Conservation (phyloP, 305 asterid species). For the Vinca major region DNA sequence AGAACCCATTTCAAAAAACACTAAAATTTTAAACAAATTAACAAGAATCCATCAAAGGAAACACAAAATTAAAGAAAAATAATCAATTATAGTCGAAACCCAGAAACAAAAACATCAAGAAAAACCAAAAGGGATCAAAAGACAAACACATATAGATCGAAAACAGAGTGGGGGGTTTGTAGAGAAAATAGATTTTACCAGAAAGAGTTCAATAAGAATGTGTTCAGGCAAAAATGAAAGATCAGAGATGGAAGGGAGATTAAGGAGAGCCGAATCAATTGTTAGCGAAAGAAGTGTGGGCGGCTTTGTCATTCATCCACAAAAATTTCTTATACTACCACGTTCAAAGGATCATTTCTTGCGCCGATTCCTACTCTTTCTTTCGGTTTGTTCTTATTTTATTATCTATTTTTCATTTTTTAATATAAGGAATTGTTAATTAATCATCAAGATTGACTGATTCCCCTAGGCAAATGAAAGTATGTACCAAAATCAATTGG, state of each 20-base stretch:
- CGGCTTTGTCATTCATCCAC: conserved; percentile 62
- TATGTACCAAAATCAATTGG: no score
- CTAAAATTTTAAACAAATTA: background rate
- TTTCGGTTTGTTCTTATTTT: conserved; percentile 15
- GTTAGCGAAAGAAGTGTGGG: conserved; percentile 72
- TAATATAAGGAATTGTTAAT: no score
- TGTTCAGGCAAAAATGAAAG: conserved; percentile 77
- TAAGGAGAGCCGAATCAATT: conserved; percentile 52
- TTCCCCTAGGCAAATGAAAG: no score
- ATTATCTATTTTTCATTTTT: no score
- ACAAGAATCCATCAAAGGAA: conserved; percentile 3
- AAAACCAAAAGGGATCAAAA: background rate
- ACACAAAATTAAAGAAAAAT: background rate
- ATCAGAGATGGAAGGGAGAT: conserved; percentile 50
- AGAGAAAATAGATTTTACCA: background rate
- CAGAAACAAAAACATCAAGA: background rate
- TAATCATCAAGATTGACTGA: no score
- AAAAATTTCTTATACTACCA: background rate
- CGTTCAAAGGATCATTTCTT: conserved; percentile 24
- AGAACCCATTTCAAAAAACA: background rate
- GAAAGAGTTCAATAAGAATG: conserved; percentile 51
- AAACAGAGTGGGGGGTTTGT: background rate
- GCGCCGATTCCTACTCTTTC: conserved; percentile 30
- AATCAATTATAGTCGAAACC: background rate
- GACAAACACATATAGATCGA: background rate